These are phyloP conservation scores for Simplicillium aogashimaense DNA, from an alignment of 2,329 filamentous ascomycete species.

Conservation along the genomic window DNA sequence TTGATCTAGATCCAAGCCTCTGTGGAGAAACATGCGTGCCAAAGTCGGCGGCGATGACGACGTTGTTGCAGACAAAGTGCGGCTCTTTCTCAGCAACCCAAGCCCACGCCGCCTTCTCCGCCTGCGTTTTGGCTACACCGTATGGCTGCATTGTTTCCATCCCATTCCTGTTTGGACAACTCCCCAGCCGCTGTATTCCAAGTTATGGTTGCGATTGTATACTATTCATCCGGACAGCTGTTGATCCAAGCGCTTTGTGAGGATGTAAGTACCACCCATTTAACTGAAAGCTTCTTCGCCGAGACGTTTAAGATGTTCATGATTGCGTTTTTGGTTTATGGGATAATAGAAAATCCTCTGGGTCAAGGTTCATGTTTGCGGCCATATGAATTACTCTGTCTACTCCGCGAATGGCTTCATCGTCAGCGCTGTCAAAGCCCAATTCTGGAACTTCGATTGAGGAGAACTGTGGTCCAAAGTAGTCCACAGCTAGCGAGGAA, in stretches of 20 bases:
- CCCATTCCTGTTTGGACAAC: not conserved
- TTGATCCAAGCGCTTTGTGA: not conserved
- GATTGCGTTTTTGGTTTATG: not conserved
- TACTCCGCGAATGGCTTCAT: not conserved
- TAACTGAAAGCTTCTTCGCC: not conserved
- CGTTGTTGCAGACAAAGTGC: conserved; percentile 1
- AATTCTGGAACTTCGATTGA: not conserved
- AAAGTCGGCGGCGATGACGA: not conserved
- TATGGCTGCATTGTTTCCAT: not conserved
- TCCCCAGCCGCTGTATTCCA: not conserved
- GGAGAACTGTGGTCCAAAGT: not conserved
- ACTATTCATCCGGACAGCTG: not conserved
- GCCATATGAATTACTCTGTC: not conserved
- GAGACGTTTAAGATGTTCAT: not conserved
- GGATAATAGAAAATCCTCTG: not conserved
- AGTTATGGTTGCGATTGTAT: not conserved
- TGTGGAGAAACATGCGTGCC: not conserved
- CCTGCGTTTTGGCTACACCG: not conserved
- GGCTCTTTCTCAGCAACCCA: conserved; percentile 1
- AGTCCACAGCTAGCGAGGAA: not conserved
- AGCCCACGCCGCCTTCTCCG: not conserved
- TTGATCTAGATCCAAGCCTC: not conserved
- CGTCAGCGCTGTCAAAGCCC: not conserved
- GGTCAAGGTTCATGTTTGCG: not conserved
- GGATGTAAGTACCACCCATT: conserved; percentile 1